Base-by-base conservation (phyloP, 352 stramenopile genomes). In the Globisporangium viniferum region DNA sequence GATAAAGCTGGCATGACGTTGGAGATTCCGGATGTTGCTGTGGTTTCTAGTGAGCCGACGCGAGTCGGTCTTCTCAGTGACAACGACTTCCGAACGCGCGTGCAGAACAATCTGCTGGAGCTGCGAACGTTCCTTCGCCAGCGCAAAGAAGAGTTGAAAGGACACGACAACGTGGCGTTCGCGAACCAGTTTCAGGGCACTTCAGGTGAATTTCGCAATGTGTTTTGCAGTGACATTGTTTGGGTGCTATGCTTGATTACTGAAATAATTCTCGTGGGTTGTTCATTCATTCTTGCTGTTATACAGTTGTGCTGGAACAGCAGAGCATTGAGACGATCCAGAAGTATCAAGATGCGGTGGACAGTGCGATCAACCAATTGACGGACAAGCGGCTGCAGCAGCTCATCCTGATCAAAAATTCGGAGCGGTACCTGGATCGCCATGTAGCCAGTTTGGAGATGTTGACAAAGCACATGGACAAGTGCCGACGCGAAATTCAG, bases 21-120 rank as follows among this genome's bases (percentile, higher is more conserved):
- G 51, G 51, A 58, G 33, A 29, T 62, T 44, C 14, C 5, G 29
- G n/a, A 15, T 22, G 54, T 51, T 31, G 12, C 44, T 22, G 44
- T 27, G 39, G 33, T 29, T 6, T 62, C 62, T 10, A 62, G 64
- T 36, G 66, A 74, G 31, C 20, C 57, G 44, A 81, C 83, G 5
- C 82, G 82, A 49, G 82, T 90, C 7, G 75, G 64, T 9, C 72
- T 92, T 51, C 64, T 93, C 33, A 72, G 68, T n/a, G 71, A 86
- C 27, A 82, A 69, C 36, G 83, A 89, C 5, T 88, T 91, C 41
- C 82, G 86, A 5, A 77, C 77, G 12, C 74, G 79, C 51, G 71
- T 89, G 14, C 73, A 88, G 33, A 94, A 94, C 64, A 81, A 94
- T 70, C 63, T 94, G 31, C 69, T 92, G n/a, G 86, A 94, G 63